Evolutionary conservation across 768 basidiomycete species (phyloP).

Genomic region (Mycena leptocephala): DNA sequence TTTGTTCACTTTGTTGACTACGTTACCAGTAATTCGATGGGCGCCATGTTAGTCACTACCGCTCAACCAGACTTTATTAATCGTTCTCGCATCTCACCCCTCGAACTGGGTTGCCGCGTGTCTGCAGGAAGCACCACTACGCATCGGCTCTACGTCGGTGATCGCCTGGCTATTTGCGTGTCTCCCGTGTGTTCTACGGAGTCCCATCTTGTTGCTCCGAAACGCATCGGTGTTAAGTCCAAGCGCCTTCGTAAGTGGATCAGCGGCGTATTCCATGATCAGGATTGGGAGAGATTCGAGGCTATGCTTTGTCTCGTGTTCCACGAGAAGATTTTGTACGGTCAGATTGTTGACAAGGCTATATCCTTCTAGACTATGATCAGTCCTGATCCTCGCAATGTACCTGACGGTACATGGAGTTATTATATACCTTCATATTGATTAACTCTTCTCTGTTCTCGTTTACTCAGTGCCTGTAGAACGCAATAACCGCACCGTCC

Average conservation of each 20-base stretch:
- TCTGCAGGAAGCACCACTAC: background rate
- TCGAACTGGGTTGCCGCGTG: background rate
- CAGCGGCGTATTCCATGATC: background rate
- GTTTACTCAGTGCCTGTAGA: background rate
- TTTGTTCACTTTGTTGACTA: background rate
- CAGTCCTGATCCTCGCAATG: background rate
- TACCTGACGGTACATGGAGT: too few species aligned
- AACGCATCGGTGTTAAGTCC: background rate
- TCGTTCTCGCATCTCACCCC: background rate
- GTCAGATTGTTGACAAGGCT: background rate
- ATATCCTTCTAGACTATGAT: background rate
- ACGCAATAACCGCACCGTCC: background rate
- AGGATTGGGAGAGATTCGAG: too few species aligned
- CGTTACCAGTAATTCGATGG: background rate
- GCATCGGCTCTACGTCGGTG: background rate
- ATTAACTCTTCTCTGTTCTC: background rate
- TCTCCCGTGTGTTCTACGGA: background rate
- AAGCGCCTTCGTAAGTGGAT: background rate
- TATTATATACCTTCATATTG: background rate
- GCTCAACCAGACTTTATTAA: background rate
- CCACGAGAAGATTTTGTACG: background rate
- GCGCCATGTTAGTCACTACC: background rate
- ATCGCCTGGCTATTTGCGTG: background rate
- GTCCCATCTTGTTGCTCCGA: background rate
- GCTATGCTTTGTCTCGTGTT: background rate